Evolutionary conservation across 2,329 filamentous ascomycete genomes (phyloP).

Genomic region (Gaeumannomyces tritici): DNA sequence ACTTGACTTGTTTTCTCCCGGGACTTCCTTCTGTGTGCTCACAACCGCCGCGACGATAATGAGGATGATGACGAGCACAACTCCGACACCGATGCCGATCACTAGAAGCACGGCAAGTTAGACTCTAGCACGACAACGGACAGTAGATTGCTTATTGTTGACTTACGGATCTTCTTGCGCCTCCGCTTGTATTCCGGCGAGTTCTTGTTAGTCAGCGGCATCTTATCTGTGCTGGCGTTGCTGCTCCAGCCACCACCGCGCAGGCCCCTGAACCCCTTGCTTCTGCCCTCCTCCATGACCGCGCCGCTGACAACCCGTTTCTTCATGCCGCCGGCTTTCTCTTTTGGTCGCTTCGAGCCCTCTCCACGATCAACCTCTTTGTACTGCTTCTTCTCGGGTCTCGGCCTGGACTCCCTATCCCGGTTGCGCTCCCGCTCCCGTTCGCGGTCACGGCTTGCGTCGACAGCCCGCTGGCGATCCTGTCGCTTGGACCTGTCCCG

Average conservation of each 20-base stretch:
- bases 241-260: constrained; percentile 34
- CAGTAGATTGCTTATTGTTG: no score
- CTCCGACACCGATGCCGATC: constrained; percentile 41
- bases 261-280: constrained; percentile 21
- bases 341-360: constrained; percentile 4
- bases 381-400: constrained; percentile 5
- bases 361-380: constrained; percentile 7
- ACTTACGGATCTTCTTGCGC: constrained; percentile 54
- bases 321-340: constrained; percentile 30
- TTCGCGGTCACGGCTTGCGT: constrained; percentile 5
- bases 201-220: constrained; percentile 26
- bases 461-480: constrained; percentile 3
- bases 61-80: constrained; percentile 54
- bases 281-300: constrained; percentile 57
- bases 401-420: constrained; percentile 2
- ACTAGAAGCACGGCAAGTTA: constrained; percentile 21
- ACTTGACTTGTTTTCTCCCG: constrained; percentile 28
- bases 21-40: constrained; percentile 45
- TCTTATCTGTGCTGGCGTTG: constrained; percentile 40
- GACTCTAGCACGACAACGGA: no score
- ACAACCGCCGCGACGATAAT: constrained; percentile 58
- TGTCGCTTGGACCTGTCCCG: constrained; percentile 5
- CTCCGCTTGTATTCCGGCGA: constrained; percentile 13
- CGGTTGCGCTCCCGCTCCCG: constrained; percentile 2
- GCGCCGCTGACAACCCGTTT: constrained; percentile 61